Conservation (phyloP, 2,329 filamentous ascomycete species). For the Diaporthe eres region DNA sequence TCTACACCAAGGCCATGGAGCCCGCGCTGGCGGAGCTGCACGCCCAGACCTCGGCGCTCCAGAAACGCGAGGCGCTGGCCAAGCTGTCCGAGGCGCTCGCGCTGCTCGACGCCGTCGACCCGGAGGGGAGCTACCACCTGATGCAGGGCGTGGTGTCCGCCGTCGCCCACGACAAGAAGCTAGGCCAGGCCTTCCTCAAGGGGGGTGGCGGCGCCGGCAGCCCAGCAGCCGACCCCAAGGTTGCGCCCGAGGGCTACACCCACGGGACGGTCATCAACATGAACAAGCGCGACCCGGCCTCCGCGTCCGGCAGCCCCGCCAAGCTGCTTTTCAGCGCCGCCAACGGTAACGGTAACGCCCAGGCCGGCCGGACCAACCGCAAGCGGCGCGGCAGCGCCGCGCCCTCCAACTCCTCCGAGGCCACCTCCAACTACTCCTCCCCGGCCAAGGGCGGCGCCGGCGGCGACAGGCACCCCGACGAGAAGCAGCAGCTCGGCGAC, state of each 20-base stretch:
- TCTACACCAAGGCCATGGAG: constrained; percentile 86
- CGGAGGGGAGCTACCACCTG: constrained; percentile 90
- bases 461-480: constrained; percentile 47
- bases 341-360: constrained; percentile 85
- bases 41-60: constrained; percentile 77
- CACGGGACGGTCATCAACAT: constrained; percentile 72
- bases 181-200: constrained; percentile 65
- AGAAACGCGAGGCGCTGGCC: constrained; percentile 86
- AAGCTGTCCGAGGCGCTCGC: constrained; percentile 89
- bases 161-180: constrained; percentile 77
- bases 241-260: constrained; percentile 60
- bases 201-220: constrained; percentile 45
- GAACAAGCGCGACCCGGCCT: constrained; percentile 56
- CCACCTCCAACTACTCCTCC: constrained; percentile 47
- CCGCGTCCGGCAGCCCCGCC: constrained; percentile 56
- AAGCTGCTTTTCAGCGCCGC: constrained; percentile 85
- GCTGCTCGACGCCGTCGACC: constrained; percentile 86
- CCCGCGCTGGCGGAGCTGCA: constrained; percentile 87
- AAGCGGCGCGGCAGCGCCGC: constrained; percentile 68
- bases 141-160: constrained; percentile 83
- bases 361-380: constrained; percentile 74
- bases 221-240: constrained; percentile 50
- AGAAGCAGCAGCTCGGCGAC: constrained; percentile 51
- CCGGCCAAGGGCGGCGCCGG: constrained; percentile 42
- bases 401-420: constrained; percentile 29